These are phyloP conservation scores for Phascolomyces articulosus DNA, from an alignment of 371 early-diverging fungal species.

Conservation along the genomic window DNA sequence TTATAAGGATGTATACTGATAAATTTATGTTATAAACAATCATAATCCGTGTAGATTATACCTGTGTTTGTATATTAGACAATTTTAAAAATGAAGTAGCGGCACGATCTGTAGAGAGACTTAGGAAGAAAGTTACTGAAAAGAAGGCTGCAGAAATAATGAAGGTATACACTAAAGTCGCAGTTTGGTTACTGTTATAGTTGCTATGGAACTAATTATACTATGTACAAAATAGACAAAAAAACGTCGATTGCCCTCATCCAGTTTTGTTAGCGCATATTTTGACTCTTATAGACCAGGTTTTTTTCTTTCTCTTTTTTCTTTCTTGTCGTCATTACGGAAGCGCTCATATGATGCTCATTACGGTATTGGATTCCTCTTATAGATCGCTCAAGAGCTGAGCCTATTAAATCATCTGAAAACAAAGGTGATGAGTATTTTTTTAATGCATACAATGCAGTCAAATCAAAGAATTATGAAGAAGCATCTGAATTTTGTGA, in stretches of 20 bases:
- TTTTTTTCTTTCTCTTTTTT: slow-evolving; percentile 9
- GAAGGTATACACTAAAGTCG: slow-evolving; percentile 20
- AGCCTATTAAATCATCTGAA: slow-evolving; percentile 23
- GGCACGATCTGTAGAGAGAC: slow-evolving; percentile 84
- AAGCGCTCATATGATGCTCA: no score
- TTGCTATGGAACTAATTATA: no score
- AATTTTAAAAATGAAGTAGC: slow-evolving; percentile 87
- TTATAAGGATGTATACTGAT: no score
- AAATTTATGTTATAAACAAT: no score
- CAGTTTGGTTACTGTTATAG: background rate
- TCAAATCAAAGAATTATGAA: slow-evolving; percentile 65
- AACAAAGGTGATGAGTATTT: slow-evolving; percentile 48
- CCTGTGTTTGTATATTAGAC: slow-evolving; percentile 91
- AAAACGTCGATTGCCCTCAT: slow-evolving; percentile 81
- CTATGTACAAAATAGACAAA: slow-evolving; percentile 29
- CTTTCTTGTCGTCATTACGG: no score
- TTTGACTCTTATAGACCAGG: slow-evolving; percentile 86
- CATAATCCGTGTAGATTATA: slow-evolving; percentile 86
- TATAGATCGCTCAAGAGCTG: slow-evolving; percentile 32
- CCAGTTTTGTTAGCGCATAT: slow-evolving; percentile 89
- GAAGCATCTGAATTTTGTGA: slow-evolving; percentile 71
- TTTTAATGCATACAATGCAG: slow-evolving; percentile 50
- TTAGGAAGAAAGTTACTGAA: slow-evolving; percentile 83
- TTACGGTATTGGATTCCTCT: slow-evolving; percentile 16
- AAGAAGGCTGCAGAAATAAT: slow-evolving; percentile 80